A percentile compares a stretch with the other conserved stretches of the same genome.
Evolutionary conservation across 2,329 filamentous ascomycete species (phyloP).

Genomic region (Stemphylium beticola): DNA sequence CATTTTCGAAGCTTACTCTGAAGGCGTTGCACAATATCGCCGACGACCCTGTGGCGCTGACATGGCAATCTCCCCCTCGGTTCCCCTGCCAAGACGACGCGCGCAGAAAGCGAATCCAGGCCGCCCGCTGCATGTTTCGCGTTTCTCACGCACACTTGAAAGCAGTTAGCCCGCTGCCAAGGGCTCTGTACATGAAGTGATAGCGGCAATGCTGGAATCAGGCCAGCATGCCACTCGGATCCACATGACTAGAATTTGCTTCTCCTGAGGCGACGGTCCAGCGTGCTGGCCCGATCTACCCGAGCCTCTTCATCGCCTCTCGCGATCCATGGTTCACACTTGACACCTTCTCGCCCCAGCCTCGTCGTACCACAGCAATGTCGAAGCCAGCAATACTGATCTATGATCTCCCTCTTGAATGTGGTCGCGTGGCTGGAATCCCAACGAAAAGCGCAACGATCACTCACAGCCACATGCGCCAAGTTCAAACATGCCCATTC

Average conservation of each 20-base stretch:
- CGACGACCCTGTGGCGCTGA: not conserved
- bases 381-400: no score
- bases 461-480: no score
- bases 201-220: slow-evolving; percentile 1
- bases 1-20: not conserved
- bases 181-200: not conserved
- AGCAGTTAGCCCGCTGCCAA: not conserved
- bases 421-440: no score
- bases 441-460: no score
- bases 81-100: slow-evolving; percentile 17
- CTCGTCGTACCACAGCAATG: no score
- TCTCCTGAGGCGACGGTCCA: not conserved
- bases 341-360: not conserved
- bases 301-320: not conserved
- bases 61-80: slow-evolving; percentile 4
- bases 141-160: not conserved
- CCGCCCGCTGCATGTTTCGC: slow-evolving; percentile 8
- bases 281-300: not conserved
- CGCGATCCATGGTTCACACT: not conserved
- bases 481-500: no score
- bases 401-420: no score
- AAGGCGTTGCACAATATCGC: not conserved
- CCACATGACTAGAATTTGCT: slow-evolving; percentile 1
- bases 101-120: slow-evolving; percentile 1
- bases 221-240: not conserved